These are phyloP conservation scores for Endotrypanum monterogeii DNA, from an alignment of 208 protist genomes.

Conservation along the genomic window DNA sequence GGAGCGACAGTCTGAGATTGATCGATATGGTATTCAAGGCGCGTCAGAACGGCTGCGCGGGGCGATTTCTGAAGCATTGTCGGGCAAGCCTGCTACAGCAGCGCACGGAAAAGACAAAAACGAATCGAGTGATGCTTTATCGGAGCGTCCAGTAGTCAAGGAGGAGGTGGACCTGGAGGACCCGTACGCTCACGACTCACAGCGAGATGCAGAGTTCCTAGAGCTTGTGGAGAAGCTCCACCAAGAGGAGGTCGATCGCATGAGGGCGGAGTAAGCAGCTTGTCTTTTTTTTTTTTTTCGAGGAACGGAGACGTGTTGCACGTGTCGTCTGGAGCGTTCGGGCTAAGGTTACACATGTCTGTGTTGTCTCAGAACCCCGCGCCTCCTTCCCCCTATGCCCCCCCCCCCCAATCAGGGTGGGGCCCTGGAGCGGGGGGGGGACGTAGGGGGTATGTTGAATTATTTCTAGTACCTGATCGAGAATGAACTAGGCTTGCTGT, in stretches of 20 bases:
- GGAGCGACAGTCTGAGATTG: conserved; percentile 75
- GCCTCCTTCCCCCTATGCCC: too few species aligned
- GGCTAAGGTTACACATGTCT: not conserved
- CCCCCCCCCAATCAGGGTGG: too few species aligned
- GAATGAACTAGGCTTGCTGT: too few species aligned
- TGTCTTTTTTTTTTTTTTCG: conserved; percentile 4
- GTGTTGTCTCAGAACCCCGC: not conserved
- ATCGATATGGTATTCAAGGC: conserved; percentile 68
- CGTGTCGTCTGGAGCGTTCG: too few species aligned
- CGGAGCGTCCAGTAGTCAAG: conserved; percentile 11
- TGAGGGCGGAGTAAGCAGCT: conserved; percentile 32
- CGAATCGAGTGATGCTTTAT: conserved; percentile 13
- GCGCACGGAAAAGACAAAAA: conserved; percentile 1
- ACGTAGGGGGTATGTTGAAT: too few species aligned
- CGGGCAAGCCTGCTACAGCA: not conserved
- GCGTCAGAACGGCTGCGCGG: conserved; percentile 29
- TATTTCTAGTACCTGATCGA: too few species aligned
- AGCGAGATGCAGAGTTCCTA: conserved; percentile 76
- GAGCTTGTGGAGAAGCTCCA: conserved; percentile 59
- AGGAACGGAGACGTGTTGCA: not conserved
- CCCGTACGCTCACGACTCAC: conserved; percentile 65
- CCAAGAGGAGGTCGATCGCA: conserved; percentile 50
- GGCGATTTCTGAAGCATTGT: conserved; percentile 15
- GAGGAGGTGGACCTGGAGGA: conserved; percentile 40
- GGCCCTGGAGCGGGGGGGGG: too few species aligned